Percentiles rank a stretch among this genome's conserved stretches.
These are phyloP conservation scores for Corylus avellana DNA, from an alignment of 306 rosid genomes.

Conservation along the genomic window DNA sequence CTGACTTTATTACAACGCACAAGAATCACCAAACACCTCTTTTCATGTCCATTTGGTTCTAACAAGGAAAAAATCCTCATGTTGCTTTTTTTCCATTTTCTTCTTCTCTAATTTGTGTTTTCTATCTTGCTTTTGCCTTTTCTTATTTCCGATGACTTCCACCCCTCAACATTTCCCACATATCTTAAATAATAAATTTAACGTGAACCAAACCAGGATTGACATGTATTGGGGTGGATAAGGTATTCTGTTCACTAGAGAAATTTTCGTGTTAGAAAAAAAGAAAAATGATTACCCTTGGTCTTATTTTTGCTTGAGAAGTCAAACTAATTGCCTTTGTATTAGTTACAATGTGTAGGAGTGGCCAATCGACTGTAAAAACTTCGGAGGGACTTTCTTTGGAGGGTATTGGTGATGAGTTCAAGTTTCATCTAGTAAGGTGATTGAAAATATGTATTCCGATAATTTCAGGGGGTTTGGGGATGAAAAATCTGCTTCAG, in stretches of 20 bases:
- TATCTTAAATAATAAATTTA: background rate
- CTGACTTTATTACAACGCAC: background rate
- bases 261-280: background rate
- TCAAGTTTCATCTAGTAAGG: too few relatives aligned
- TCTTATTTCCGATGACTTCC: background rate
- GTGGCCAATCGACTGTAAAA: too few relatives aligned
- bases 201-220: background rate
- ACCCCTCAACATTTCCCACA: background rate
- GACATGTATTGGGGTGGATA: background rate
- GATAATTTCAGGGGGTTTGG: too few relatives aligned
- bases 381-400: too few relatives aligned
- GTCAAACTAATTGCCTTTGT: background rate
- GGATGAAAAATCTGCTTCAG: too few relatives aligned
- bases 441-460: too few relatives aligned
- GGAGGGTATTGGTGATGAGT: too few relatives aligned
- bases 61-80: background rate
- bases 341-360: background rate
- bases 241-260: background rate
- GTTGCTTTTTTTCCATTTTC: background rate
- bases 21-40: background rate
- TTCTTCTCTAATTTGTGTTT: background rate
- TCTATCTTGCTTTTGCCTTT: background rate
- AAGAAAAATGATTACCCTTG: background rate
- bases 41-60: background rate
- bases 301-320: slow-evolving; percentile 6